Percentiles rank a stretch among this genome's conserved stretches.
These are phyloP conservation scores for Trametes cinnabarina DNA, from an alignment of 768 basidiomycete species.

Conservation along the genomic window DNA sequence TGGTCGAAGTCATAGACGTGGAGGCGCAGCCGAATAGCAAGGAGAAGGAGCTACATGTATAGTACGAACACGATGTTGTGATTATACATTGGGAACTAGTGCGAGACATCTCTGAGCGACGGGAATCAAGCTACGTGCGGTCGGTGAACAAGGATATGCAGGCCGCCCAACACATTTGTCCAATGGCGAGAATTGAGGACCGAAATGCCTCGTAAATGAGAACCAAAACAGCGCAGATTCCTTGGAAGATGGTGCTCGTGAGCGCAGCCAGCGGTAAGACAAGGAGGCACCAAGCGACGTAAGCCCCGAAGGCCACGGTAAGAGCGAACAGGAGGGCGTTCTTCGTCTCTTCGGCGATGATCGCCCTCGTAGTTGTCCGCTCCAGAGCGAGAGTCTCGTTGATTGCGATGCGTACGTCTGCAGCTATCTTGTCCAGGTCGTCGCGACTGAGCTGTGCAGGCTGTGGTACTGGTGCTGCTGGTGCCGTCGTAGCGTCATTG, in stretches of 20 bases:
- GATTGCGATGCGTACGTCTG: background rate
- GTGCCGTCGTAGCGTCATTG: too few relatives aligned
- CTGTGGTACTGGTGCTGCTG: too few relatives aligned
- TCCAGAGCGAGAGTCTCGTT: background rate
- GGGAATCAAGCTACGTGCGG: background rate
- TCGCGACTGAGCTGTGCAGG: background rate
- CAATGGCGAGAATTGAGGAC: too few relatives aligned
- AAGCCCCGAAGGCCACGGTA: background rate
- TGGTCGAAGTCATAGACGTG: conserved; percentile 14
- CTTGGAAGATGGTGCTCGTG: background rate
- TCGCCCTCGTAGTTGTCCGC: background rate
- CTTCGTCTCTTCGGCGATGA: background rate
- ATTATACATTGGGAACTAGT: background rate
- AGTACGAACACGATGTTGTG: background rate
- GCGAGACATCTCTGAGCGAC: background rate
- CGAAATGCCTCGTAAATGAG: too few relatives aligned
- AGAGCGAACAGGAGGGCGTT: background rate
- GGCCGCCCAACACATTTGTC: background rate
- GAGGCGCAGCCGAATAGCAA: conserved; percentile 14
- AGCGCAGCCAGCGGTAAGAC: background rate
- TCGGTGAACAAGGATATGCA: background rate
- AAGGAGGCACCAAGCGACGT: background rate
- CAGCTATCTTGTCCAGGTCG: background rate
- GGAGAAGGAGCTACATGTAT: conserved; percentile 5
- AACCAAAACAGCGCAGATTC: background rate